These are phyloP conservation scores for Prunus campanulata DNA, from an alignment of 306 rosid species.

Conservation along the genomic window DNA sequence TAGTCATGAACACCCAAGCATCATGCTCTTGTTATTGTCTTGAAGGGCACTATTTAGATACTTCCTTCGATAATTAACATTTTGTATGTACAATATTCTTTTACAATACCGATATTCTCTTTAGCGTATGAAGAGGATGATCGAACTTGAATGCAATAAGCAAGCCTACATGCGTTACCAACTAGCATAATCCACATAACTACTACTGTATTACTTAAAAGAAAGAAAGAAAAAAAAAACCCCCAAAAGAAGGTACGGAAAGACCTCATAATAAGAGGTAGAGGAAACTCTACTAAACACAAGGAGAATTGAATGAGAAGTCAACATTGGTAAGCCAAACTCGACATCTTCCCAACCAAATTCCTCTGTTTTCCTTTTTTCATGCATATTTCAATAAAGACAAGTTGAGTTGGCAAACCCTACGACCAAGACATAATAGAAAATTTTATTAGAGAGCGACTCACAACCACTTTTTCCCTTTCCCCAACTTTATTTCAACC, in stretches of 20 bases:
- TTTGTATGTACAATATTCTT: too few relatives aligned
- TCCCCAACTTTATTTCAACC: conserved; percentile 18
- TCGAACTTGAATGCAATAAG: too few relatives aligned
- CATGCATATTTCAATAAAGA: conserved; percentile 2
- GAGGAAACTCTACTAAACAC: too few relatives aligned
- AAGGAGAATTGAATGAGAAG: conserved; percentile 7
- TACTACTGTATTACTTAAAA: too few relatives aligned
- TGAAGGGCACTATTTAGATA: background rate
- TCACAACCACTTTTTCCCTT: conserved; percentile 14
- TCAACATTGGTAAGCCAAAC: conserved; percentile 46
- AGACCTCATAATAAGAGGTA: too few relatives aligned
- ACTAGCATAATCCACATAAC: too few relatives aligned
- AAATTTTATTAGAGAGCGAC: background rate
- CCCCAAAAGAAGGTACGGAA: too few relatives aligned
- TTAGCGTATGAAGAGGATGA: too few relatives aligned
- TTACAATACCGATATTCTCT: too few relatives aligned
- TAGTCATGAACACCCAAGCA: background rate
- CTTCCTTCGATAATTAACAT: background rate
- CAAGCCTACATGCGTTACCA: too few relatives aligned
- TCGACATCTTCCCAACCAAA: conserved; percentile 22
- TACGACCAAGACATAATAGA: background rate
- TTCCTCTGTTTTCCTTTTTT: background rate
- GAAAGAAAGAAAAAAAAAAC: too few relatives aligned
- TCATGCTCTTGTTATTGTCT: background rate
- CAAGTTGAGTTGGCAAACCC: background rate